Base-by-base conservation (phyloP, 2,329 filamentous ascomycete species). In the Botryotinia convoluta region DNA sequence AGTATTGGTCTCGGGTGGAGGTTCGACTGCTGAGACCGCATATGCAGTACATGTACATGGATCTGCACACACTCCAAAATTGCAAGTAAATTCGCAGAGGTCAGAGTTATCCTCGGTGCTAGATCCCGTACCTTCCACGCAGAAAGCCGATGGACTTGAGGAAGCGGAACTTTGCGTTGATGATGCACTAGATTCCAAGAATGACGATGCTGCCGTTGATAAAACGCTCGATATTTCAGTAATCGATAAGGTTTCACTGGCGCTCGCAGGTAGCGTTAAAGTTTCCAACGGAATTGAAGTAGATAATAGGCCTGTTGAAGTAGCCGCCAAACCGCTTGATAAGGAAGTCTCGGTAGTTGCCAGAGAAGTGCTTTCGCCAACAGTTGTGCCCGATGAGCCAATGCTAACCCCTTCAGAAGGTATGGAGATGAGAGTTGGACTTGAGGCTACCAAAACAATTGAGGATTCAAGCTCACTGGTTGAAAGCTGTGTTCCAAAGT, bases 21-120 rank as follows among this genome's bases (percentile, higher is more conserved):
- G 63, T n/a, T 45, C 45, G 3, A 67, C 22, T n/a, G 63, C 63
- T 39, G 44, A 67, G 32, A 2, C 44, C 20, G 63, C 63, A 37
- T n/a, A 67, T 67, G 63, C 63, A 51, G 63, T 67, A 67, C 63
- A 67, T 51, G 63, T 67, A 51, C 63, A 67, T 39, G 63, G 63
- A 37, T 67, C 44, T 22, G 32, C 3, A 67, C 63, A 67, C n/a
- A 51, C 6, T 67, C 63, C 63, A 67, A 67, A 67, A 22, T 51
- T 67, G 63, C 63, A 67, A 39, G 63, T 67, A n/a, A 67, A 67
- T 37, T 22, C 20, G 9, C 63, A 67, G 35, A 67, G 44, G 14
- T 67, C 29, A 26, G 63, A 67, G 22, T 67, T 51, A 29, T 48
- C 44, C n/a, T 51, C 20, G 44, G 44, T 37, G 45, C 44, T 51